phyloP scores from a whole-genome alignment of 345 rosid species.

The Gossypium thurberi region DNA sequence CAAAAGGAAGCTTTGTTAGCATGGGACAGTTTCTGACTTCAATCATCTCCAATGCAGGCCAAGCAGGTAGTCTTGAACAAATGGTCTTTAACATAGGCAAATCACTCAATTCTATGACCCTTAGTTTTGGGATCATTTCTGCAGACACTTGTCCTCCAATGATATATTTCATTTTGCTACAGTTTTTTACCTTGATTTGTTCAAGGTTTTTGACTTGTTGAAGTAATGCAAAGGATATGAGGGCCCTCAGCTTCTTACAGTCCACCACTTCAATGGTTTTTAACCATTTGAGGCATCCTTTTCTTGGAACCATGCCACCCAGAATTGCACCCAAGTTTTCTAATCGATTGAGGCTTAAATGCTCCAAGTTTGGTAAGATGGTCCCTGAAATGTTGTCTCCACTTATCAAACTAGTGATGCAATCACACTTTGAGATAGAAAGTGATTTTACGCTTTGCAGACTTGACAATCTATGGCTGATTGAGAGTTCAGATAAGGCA shows the following conservation, averaged over 20 bases:
- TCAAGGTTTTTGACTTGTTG: slow-evolving; percentile 24
- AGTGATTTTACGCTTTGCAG: slow-evolving; percentile 22
- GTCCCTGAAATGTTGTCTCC: slow-evolving; percentile 21
- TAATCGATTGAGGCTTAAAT: slow-evolving; percentile 15
- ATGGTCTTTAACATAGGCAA: slow-evolving; percentile 19
- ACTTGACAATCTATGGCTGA: slow-evolving; percentile 11
- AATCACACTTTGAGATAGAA: slow-evolving; percentile 19
- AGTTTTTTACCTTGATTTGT: slow-evolving; percentile 21
- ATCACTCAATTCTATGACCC: slow-evolving; percentile 24
- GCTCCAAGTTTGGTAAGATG: slow-evolving; percentile 28
- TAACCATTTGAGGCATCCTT: slow-evolving; percentile 22
- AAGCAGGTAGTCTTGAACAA: slow-evolving; percentile 15
- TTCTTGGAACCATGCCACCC: slow-evolving; percentile 20
- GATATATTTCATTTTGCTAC: slow-evolving; percentile 19
- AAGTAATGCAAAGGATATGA: slow-evolving; percentile 24
- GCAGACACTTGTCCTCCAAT: slow-evolving; percentile 9
- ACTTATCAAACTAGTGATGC: slow-evolving; percentile 21
- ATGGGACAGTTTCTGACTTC: slow-evolving; percentile 27
- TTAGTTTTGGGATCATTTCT: slow-evolving; percentile 18
- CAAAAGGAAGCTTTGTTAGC: slow-evolving; percentile 24
- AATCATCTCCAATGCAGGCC: slow-evolving; percentile 20
- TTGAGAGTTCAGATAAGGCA: slow-evolving; percentile 18
- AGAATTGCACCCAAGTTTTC: slow-evolving; percentile 15
- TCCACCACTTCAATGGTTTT: slow-evolving; percentile 21
- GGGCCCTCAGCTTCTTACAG: slow-evolving; percentile 23